Percentiles rank a stretch among this genome's conserved stretches.
Evolutionary conservation across 768 basidiomycete genomes (phyloP).

Genomic region (Ramaria sp.): DNA sequence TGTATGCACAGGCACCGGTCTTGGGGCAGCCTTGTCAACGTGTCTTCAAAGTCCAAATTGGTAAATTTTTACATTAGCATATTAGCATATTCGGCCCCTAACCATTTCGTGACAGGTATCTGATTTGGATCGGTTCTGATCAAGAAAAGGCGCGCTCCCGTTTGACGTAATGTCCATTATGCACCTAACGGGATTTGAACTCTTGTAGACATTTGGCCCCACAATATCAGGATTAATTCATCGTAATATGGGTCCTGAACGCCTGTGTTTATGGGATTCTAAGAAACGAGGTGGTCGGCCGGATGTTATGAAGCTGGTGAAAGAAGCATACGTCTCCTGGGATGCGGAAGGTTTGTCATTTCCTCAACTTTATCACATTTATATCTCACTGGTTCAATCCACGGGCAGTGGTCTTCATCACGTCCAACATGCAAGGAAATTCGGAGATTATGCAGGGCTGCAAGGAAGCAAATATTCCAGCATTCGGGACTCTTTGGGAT

Average conservation of each 20-base stretch:
- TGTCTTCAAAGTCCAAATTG: constrained; percentile 65
- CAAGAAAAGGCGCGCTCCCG: constrained; percentile 43
- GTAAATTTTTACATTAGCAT: constrained; percentile 26
- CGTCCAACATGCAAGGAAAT: constrained; percentile 71
- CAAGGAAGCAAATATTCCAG: constrained; percentile 56
- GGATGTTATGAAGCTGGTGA: constrained; percentile 66
- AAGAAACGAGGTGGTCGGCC: constrained; percentile 62
- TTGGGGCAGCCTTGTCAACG: constrained; percentile 73
- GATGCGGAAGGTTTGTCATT: constrained; percentile 51
- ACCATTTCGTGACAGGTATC: constrained; percentile 36
- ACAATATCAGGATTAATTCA: constrained; percentile 68
- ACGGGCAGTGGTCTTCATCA: constrained; percentile 63
- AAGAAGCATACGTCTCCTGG: constrained; percentile 58
- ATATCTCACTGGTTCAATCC: constrained; percentile 1
- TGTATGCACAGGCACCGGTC: constrained; percentile 74
- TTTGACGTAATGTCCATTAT: neutral
- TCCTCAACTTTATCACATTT: neutral
- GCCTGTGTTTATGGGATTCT: constrained; percentile 68
- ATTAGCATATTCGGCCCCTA: neutral
- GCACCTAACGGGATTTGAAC: neutral
- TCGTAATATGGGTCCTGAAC: constrained; percentile 61
- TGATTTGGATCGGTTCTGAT: constrained; percentile 78
- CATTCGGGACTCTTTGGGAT: constrained; percentile 28
- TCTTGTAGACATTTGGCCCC: constrained; percentile 53
- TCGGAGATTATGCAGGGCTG: constrained; percentile 72